Evolutionary conservation across 2,329 filamentous ascomycete species (phyloP), one percentile per base, ranked within the genome.

Genomic region (Monilinia polystroma): DNA sequence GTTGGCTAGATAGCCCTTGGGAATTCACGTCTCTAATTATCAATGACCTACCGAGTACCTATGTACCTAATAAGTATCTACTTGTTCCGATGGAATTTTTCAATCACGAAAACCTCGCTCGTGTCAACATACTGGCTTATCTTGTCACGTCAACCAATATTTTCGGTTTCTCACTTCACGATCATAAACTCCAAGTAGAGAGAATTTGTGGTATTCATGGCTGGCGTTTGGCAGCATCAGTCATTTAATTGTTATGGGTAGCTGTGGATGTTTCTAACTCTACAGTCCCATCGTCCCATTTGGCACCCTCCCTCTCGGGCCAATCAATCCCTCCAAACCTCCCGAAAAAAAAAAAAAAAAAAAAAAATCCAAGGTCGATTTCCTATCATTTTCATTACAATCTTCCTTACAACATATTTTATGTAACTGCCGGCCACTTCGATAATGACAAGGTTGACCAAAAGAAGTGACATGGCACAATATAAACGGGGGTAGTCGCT

Each of bases 401-500:
- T 66, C 60, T 58, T 66, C 53, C 63, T 35, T 47, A 63, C 51
- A 68, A 67, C 56, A 68, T 56, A 66, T 66, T 63, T 68, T 66
- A 70, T 68, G 62, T 67, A 68, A 68, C 63, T 67, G 68, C 47
- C 55, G 56, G 68, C 68, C 57, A 63, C 52, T 55, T 51, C 60
- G 41, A 62, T 60, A 69, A 68, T 58, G 59, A 69, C 67, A 68
- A 67, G 26, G 55, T 66, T 64, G 66, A 67, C 57, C 43, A 68
- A 54, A 59, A 69, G 67, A 71, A 72, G 64, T 68, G 67, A 64
- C 60, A 64, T 67, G 64, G 65, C 54, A 72, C 66, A 73, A 68
- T 67, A 74, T 68, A 68, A 75, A 74, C 66, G 71, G 75, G 75
- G 75, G 75, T 77, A 76, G 74, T 76, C 75, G 75, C 75, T 75